These are phyloP conservation scores for Aspergillus melleus DNA, from an alignment of 2,329 filamentous ascomycete genomes.

Conservation along the genomic window DNA sequence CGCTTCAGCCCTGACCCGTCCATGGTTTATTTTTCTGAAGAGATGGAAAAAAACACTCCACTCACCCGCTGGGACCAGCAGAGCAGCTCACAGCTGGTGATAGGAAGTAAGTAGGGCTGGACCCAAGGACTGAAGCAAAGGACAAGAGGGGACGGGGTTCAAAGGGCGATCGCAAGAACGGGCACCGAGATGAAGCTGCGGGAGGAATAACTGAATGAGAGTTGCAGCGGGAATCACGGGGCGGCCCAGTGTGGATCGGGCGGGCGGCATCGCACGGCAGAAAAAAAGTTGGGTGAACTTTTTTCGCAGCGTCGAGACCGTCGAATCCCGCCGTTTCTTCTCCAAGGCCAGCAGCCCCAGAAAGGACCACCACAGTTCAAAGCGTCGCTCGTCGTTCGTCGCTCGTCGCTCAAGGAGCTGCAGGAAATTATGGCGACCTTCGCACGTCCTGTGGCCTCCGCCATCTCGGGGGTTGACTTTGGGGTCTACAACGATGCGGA, in stretches of 20 bases:
- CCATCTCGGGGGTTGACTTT: conserved; percentile 86
- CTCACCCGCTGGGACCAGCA: conserved; percentile 12
- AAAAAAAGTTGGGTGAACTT: conserved; percentile 41
- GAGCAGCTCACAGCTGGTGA: conserved; percentile 4
- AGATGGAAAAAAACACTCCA: conserved; percentile 5
- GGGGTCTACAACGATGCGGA: conserved; percentile 78
- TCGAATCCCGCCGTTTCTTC: conserved; percentile 26
- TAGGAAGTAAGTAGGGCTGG: neutral
- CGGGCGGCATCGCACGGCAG: conserved; percentile 37
- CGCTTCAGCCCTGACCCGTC: conserved; percentile 49
- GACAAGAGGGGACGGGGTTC: neutral
- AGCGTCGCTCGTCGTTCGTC: conserved; percentile 19
- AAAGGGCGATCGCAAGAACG: neutral
- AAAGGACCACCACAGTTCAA: conserved; percentile 14
- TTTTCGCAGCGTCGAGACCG: conserved; percentile 31
- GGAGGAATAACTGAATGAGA: neutral
- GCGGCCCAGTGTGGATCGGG: conserved; percentile 16
- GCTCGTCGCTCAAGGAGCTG: conserved; percentile 36
- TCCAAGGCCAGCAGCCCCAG: conserved; percentile 18
- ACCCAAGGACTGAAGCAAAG: neutral
- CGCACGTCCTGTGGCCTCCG: conserved; percentile 76
- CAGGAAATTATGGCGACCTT: conserved; percentile 46
- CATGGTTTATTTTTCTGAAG: conserved; percentile 31
- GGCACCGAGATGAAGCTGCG: neutral
- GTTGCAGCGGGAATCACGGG: conserved; percentile 12